These are phyloP conservation scores for Verticillium dahliae DNA, from an alignment of 2,329 filamentous ascomycete species.

Conservation along the genomic window DNA sequence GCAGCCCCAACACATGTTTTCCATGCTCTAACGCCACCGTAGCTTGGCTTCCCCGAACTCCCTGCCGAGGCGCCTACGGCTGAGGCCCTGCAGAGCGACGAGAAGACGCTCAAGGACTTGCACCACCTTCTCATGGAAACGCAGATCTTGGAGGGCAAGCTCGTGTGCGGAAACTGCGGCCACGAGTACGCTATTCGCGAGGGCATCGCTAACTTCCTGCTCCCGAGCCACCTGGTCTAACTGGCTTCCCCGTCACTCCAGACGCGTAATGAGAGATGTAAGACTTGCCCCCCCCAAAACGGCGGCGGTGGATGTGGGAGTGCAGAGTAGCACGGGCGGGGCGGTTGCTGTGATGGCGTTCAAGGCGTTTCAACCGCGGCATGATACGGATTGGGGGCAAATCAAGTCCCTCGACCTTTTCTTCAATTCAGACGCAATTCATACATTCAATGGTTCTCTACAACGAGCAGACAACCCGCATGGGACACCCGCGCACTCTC, in stretches of 20 bases:
- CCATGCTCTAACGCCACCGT: conserved; percentile 1
- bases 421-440: neutral
- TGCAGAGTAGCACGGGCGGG: neutral
- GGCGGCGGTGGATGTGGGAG: neutral
- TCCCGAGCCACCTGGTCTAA: conserved; percentile 84
- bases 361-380: neutral
- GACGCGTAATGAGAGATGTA: neutral
- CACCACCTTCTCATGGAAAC: conserved; percentile 84
- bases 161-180: conserved; percentile 85
- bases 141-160: conserved; percentile 77
- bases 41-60: conserved; percentile 76
- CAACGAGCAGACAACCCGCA: neutral
- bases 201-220: conserved; percentile 91
- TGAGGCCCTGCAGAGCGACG: conserved; percentile 57
- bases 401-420: neutral
- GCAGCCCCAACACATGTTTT: neutral
- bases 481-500: neutral
- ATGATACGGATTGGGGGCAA: neutral
- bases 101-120: conserved; percentile 67
- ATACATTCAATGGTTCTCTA: neutral
- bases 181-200: conserved; percentile 94
- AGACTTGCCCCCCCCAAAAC: neutral
- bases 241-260: neutral
- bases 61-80: conserved; percentile 57
- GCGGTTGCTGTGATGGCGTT: neutral